phyloP scores from a whole-genome alignment of 768 basidiomycete species.

The Serendipita indica region DNA sequence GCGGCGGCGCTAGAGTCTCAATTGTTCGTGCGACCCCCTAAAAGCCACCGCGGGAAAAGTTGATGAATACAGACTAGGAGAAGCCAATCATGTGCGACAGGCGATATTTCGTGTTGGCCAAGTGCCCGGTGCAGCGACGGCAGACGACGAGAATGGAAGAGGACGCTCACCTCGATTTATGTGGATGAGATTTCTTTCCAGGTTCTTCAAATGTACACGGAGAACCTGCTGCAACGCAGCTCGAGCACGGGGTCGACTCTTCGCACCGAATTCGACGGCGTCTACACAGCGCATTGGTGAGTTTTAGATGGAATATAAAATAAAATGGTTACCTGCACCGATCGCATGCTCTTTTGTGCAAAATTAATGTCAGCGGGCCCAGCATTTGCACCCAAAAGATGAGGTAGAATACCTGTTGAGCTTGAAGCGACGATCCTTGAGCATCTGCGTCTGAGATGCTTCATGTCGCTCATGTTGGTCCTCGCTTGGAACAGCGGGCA shows the following conservation, averaged over 20 bases:
- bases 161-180: slow-evolving; percentile 67
- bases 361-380: slow-evolving; percentile 12
- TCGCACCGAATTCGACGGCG: slow-evolving; percentile 78
- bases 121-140: too few relatives aligned
- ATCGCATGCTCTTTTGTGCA: slow-evolving; percentile 59
- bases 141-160: too few relatives aligned
- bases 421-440: slow-evolving; percentile 73
- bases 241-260: slow-evolving; percentile 79
- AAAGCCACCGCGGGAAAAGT: too few relatives aligned
- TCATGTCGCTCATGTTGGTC: slow-evolving; percentile 8
- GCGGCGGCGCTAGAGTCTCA: too few relatives aligned
- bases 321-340: slow-evolving; percentile 60
- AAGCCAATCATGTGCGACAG: too few relatives aligned
- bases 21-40: too few relatives aligned
- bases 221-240: slow-evolving; percentile 68
- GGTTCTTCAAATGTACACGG: slow-evolving; percentile 79
- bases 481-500: slow-evolving; percentile 7
- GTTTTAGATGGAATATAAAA: neutral
- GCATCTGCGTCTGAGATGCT: slow-evolving; percentile 11
- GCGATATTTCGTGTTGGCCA: too few relatives aligned
- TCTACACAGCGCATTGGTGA: slow-evolving; percentile 24
- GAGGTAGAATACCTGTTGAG: slow-evolving; percentile 50
- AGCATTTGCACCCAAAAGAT: slow-evolving; percentile 13
- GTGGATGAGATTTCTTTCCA: slow-evolving; percentile 70
- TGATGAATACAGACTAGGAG: too few relatives aligned